A percentile compares a stretch with the other conserved stretches of the same genome.
phyloP scores from a whole-genome alignment of 352 stramenopile species.

The Poterioochromonas sp. region DNA sequence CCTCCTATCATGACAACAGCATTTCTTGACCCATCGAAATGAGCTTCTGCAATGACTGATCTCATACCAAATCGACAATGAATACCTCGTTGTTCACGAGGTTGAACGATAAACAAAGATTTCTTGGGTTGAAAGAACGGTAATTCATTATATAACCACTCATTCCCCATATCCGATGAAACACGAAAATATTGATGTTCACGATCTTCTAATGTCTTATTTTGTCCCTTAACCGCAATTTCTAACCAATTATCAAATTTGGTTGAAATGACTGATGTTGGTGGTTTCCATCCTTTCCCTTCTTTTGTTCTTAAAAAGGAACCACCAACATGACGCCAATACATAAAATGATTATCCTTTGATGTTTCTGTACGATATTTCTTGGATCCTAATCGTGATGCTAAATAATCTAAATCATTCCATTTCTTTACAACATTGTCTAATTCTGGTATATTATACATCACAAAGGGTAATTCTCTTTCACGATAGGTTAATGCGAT shows the following conservation, averaged over 20 bases:
- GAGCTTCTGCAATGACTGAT: slow-evolving; percentile 78
- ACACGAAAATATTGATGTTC: slow-evolving; percentile 69
- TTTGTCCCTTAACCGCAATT: slow-evolving; percentile 48
- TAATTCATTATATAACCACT: slow-evolving; percentile 58
- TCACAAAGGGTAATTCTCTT: slow-evolving; percentile 83
- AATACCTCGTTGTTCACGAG: slow-evolving; percentile 62
- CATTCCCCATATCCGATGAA: slow-evolving; percentile 43
- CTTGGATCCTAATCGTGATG: background rate
- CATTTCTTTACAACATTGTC: slow-evolving; percentile 59
- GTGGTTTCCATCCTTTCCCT: slow-evolving; percentile 50
- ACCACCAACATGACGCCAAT: slow-evolving; percentile 57
- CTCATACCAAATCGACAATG: slow-evolving; percentile 81
- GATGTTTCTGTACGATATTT: slow-evolving; percentile 55
- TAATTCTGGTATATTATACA: slow-evolving; percentile 76
- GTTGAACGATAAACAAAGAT: slow-evolving; percentile 61
- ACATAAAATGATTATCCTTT: slow-evolving; percentile 88
- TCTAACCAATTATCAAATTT: slow-evolving; percentile 61
- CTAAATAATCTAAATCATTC: slow-evolving; percentile 64
- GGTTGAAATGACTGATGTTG: slow-evolving; percentile 58
- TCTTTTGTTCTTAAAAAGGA: slow-evolving; percentile 32
- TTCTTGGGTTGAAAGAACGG: slow-evolving; percentile 71
- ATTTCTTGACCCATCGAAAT: slow-evolving; percentile 85
- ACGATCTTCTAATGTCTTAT: slow-evolving; percentile 47
- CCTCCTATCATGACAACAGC: slow-evolving; percentile 79
- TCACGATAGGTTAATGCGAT: slow-evolving; percentile 72